Base-by-base conservation (phyloP, 2,329 filamentous ascomycete species). In the Nemania sp. region DNA sequence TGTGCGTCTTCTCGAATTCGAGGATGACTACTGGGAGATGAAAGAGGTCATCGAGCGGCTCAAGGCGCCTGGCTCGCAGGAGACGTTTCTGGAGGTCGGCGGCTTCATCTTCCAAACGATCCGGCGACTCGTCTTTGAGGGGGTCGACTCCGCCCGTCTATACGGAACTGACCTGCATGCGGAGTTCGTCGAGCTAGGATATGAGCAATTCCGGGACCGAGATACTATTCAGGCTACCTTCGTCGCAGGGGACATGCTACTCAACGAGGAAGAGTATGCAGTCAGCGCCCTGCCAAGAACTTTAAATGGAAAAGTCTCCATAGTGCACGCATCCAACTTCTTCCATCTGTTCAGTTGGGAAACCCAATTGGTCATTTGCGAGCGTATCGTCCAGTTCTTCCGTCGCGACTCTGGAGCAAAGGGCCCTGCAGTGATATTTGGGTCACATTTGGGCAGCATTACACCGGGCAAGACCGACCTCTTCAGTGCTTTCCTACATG, bases 351-450 rank as follows among this genome's bases (percentile, higher is more conserved):
- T 67, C 29, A 51, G 60, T 27, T 51, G 65, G 60, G 59, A 64
- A 6, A 54, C 65, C 22, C 65, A 67, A 49, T 55, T 67, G 47
- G 32, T 67, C 38, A 59, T 67, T 49, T 67, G 65, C 65, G 65
- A 67, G n/a, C 65, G 65, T 27, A 64, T 67, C 18, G 54, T 64
- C n/a, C 54, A 49, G 2, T 67, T 67, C 22, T 63, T 64, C 18
- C 60, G 54, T 3, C 54, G 15, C 27, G 65, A 29, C 7, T 7
- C 29, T 3, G 27, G 54, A 47, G 20, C 54, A 5, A 45, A 5
- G 15, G 41, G 41, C 13, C 65, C 65, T 18, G 65, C 65, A 4
- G 10, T 67, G 20, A 8, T 67, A 49, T 63, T 67, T n/a, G 65
- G 65, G 8, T 5, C 22, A 1, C 65, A 67, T 41, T 15, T 26